phyloP scores from a whole-genome alignment of 495 filamentous ascomycete genomes.

The Aspergillus nanangensis region DNA sequence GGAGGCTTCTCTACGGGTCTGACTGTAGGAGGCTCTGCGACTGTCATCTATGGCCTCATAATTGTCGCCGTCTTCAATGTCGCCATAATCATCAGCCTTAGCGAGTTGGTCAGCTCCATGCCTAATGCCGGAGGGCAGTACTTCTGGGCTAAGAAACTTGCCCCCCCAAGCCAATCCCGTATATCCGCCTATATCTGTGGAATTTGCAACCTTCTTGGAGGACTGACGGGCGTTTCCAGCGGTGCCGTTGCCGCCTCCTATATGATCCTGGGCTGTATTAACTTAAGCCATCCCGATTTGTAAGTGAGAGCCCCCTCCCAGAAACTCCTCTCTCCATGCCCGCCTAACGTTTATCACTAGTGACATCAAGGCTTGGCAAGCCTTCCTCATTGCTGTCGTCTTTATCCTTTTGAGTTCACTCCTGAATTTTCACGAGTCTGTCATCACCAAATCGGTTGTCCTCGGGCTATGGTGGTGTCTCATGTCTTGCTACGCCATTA shows the following conservation, averaged over 20 bases:
- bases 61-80: constrained; percentile 49
- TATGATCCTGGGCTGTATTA: too few species aligned
- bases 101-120: constrained; percentile 53
- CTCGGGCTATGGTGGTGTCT: too few species aligned
- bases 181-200: too few species aligned
- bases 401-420: too few species aligned
- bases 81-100: constrained; percentile 51
- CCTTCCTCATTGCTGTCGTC: too few species aligned
- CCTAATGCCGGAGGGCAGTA: constrained; percentile 63
- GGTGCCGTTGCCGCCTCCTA: constrained; percentile 50
- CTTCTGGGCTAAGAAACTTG: constrained; percentile 57
- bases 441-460: constrained; percentile 43
- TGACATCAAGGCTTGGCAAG: too few species aligned
- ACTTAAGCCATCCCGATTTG: too few species aligned
- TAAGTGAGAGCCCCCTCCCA: too few species aligned
- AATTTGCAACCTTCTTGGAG: constrained; percentile 50
- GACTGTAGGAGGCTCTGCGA: constrained; percentile 54
- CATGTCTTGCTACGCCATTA: constrained; percentile 49
- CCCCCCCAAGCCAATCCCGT: constrained; percentile 48
- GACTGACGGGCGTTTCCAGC: constrained; percentile 58
- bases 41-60: constrained; percentile 58
- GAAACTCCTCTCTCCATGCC: too few species aligned
- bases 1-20: constrained; percentile 56
- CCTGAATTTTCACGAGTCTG: too few species aligned
- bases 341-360: too few species aligned